Evolutionary conservation across 2,329 filamentous ascomycete genomes (phyloP).

Genomic region (Chrysoporthe cubensis): DNA sequence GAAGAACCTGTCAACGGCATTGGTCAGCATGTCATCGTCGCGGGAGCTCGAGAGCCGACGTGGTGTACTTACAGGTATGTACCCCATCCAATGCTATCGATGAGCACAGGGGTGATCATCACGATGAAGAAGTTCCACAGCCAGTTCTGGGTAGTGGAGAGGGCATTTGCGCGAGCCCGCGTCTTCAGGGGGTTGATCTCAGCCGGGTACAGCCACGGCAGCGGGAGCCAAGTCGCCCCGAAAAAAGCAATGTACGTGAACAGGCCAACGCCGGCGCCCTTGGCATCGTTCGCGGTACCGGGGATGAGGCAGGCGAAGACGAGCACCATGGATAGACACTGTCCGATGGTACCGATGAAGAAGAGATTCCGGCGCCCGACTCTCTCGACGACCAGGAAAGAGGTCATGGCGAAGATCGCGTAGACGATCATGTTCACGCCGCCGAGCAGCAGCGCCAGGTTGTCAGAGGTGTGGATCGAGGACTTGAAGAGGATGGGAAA

Average conservation of each 20-base stretch:
- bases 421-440: conserved; percentile 59
- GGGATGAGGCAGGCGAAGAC: conserved; percentile 70
- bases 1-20: conserved; percentile 45
- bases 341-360: conserved; percentile 49
- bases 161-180: conserved; percentile 50
- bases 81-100: conserved; percentile 58
- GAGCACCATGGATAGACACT: conserved; percentile 61
- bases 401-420: conserved; percentile 57
- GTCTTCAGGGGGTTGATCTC: conserved; percentile 57
- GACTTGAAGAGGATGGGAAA: conserved; percentile 48
- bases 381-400: conserved; percentile 57
- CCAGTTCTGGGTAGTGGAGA: conserved; percentile 68
- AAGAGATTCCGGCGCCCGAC: conserved; percentile 52
- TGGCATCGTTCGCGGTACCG: conserved; percentile 61
- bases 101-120: conserved; percentile 67
- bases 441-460: conserved; percentile 54
- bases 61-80: conserved; percentile 23
- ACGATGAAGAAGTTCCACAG: conserved; percentile 54
- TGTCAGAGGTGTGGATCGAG: conserved; percentile 34
- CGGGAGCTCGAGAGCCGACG: neutral
- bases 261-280: conserved; percentile 69
- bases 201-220: conserved; percentile 64
- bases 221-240: conserved; percentile 66
- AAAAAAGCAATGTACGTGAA: conserved; percentile 74
- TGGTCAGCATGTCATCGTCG: neutral